Conservation (phyloP, 768 basidiomycete genomes). For the Russula brevipes region DNA sequence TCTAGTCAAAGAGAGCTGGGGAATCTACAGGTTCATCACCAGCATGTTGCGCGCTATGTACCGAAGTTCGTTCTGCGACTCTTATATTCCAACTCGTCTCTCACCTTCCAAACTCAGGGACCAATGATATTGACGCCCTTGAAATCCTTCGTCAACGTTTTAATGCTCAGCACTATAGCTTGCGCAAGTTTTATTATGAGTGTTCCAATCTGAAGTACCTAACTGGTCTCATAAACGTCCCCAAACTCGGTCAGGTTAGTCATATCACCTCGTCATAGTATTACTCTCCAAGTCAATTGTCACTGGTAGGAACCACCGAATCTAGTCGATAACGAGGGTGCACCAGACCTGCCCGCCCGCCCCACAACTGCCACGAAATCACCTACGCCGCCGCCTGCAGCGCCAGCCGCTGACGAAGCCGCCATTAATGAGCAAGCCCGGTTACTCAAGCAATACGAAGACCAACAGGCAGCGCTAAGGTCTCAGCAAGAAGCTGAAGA, state of each 20-base stretch:
- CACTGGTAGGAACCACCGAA: conserved; percentile 89
- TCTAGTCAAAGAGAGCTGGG: conserved; percentile 98
- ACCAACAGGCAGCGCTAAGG: conserved; percentile 85
- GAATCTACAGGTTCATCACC: conserved; percentile 97
- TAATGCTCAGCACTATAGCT: conserved; percentile 83
- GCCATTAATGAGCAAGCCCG: conserved; percentile 87
- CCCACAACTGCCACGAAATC: conserved; percentile 52
- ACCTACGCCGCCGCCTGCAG: conserved; percentile 61
- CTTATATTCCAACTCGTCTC: background rate
- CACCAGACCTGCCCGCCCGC: conserved; percentile 84
- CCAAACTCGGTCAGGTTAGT: conserved; percentile 86
- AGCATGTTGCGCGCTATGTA: conserved; percentile 99
- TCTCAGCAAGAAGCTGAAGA: conserved; percentile 81
- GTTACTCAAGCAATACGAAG: conserved; percentile 94
- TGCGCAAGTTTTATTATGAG: conserved; percentile 98
- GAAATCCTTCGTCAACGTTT: conserved; percentile 86
- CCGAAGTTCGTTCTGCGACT: conserved; percentile 52
- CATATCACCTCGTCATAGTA: conserved; percentile 3
- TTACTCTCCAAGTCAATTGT: conserved; percentile 1
- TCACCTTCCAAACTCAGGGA: conserved; percentile 50
- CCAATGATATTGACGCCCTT: conserved; percentile 81
- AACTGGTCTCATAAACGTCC: conserved; percentile 96
- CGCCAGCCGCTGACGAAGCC: conserved; percentile 63
- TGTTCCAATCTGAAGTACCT: conserved; percentile 98
- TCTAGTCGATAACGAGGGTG: conserved; percentile 71